These are phyloP conservation scores for Pseudonitzschia pungens DNA, from an alignment of 108 stramenopile species.

Conservation along the genomic window DNA sequence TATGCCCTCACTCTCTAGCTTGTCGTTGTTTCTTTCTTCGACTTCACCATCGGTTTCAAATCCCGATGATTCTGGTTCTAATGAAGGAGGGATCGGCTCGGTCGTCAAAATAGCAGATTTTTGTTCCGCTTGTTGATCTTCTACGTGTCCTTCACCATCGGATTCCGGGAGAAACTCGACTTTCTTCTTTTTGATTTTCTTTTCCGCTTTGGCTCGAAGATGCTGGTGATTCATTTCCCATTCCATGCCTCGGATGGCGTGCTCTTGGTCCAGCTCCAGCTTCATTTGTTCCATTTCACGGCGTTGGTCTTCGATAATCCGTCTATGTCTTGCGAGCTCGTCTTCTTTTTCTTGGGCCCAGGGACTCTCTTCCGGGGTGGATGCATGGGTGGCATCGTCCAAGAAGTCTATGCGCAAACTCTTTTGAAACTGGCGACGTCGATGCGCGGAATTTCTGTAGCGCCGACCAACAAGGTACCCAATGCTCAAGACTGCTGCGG, in stretches of 20 bases:
- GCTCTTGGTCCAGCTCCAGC: conserved; percentile 5
- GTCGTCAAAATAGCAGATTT: not conserved
- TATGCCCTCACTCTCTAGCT: too few relatives aligned
- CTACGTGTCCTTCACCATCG: not conserved
- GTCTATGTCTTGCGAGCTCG: not conserved
- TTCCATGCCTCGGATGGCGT: conserved; percentile 2
- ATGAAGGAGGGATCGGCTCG: not conserved
- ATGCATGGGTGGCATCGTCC: not conserved
- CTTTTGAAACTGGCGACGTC: not conserved
- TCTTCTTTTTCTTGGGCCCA: not conserved
- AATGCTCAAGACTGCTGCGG: not conserved
- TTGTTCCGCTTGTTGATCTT: not conserved
- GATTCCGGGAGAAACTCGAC: not conserved
- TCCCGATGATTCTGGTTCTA: not conserved
- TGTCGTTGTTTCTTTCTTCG: not conserved
- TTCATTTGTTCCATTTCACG: conserved; percentile 11
- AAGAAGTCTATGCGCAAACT: not conserved
- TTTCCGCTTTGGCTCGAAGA: not conserved
- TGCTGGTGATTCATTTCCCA: conserved; percentile 11
- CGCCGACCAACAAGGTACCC: not conserved
- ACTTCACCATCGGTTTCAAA: not conserved
- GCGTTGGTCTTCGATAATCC: conserved; percentile 8
- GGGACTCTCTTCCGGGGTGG: too few relatives aligned
- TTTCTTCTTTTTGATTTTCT: not conserved
- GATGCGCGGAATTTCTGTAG: not conserved